Base-by-base conservation (phyloP, 495 filamentous ascomycete genomes). In the Penicillium arizonense region DNA sequence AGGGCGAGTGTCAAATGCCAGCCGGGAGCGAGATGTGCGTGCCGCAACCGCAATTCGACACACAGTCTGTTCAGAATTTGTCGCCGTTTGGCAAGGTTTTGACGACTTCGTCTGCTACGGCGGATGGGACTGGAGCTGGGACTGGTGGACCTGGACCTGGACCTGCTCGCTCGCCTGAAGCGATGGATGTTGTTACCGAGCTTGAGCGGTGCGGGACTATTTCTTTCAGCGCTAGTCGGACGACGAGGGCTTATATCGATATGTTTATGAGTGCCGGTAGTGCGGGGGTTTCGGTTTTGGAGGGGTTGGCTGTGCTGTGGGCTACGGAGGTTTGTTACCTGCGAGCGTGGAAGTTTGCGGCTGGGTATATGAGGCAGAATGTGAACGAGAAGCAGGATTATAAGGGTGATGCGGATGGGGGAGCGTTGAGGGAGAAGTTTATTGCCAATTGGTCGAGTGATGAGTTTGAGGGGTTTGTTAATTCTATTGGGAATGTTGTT, bases 261-360 rank as follows among this genome's bases (percentile, higher is more conserved):
- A 62, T 84, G 47, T 80, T 85, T 50, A 69, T 75, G 58, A 76
- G 71, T n/a, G 77, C 73, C 13, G 73, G 68, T 12, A 74, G 75
- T 56, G 48, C 74, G 0, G 74, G 67, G 32, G 62, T 68, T 5
- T 72, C 69, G 5, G 45, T 83, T 64, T 64, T 90, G 13, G 86
- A 89, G 61, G 87, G 85, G 8, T 64, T 90, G 51, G 76, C 88
- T 8, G 79, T 88, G 18, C 76, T 90, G 16, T 92, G 87, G 85
- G 83, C 85, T 23, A 90, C 85, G 10, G 88, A 92, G 73, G 78
- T 75, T 3, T 78, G 75, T 53, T 87, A 87, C 63, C 50, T 87
- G 4, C 70, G 74, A 37, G 73, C 82, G 12, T 88, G 84, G 84
- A 69, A 69, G 46, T 83, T 77, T 69, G 82, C 82, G 21, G 73